A percentile compares a stretch with the other conserved stretches of the same genome.
Evolutionary conservation across 2,329 filamentous ascomycete species (phyloP).

Genomic region (Alternaria consortialis): DNA sequence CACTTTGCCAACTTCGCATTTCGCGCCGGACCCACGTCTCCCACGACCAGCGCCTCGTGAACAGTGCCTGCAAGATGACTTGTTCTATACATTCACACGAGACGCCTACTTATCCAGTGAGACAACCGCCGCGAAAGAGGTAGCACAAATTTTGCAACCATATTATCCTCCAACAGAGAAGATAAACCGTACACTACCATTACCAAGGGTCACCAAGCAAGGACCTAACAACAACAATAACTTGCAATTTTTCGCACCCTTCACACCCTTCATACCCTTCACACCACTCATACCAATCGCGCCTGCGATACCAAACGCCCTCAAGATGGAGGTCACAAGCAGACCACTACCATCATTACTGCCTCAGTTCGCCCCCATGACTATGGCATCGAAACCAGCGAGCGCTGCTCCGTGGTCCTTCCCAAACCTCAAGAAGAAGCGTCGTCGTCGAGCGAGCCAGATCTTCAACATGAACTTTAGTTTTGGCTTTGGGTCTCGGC

Average conservation of each 20-base stretch:
- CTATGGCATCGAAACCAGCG: slow-evolving; percentile 1
- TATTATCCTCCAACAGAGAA: neutral
- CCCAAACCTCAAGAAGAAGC: slow-evolving; percentile 16
- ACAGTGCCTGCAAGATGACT: slow-evolving; percentile 21
- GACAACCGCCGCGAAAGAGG: slow-evolving; percentile 6
- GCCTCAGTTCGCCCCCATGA: slow-evolving; percentile 1
- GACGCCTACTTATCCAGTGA: slow-evolving; percentile 18
- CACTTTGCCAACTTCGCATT: slow-evolving; percentile 2
- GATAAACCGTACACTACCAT: neutral
- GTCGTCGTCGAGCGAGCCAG: slow-evolving; percentile 10
- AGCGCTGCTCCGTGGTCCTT: slow-evolving; percentile 14
- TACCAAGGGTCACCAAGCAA: slow-evolving; percentile 3
- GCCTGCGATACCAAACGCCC: slow-evolving; percentile 11
- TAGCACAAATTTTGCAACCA: neutral
- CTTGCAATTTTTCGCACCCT: neutral
- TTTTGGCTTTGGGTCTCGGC: slow-evolving; percentile 14
- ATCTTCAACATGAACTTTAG: slow-evolving; percentile 26
- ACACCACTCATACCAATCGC: slow-evolving; percentile 1
- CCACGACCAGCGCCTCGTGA: slow-evolving; percentile 22
- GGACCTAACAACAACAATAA: neutral
- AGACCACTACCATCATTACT: slow-evolving; percentile 6
- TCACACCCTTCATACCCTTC: neutral
- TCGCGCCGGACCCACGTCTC: slow-evolving; percentile 18
- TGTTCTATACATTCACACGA: slow-evolving; percentile 14
- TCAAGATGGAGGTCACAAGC: slow-evolving; percentile 15